Evolutionary conservation across 176 grass and related monocot species (phyloP).

Genomic region (Melocanna baccifera): DNA sequence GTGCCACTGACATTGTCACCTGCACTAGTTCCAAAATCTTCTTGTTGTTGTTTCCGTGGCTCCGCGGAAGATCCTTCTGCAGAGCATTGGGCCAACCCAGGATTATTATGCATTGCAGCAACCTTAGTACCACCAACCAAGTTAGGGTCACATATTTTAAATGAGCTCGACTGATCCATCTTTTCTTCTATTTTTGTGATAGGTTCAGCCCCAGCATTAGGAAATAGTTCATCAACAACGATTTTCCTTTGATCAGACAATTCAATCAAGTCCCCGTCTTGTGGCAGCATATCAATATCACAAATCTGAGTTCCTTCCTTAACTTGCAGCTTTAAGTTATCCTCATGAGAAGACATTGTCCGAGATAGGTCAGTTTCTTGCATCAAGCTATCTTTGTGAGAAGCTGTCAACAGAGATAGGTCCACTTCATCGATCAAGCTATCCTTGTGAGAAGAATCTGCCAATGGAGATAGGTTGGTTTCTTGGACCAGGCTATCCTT

Average conservation of each 20-base stretch:
- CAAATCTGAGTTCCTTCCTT: slow-evolving; percentile 22
- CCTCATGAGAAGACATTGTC: slow-evolving; percentile 27
- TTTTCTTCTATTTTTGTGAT: slow-evolving; percentile 45
- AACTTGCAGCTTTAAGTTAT: slow-evolving; percentile 36
- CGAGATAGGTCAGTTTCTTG: slow-evolving; percentile 24
- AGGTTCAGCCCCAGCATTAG: slow-evolving; percentile 31
- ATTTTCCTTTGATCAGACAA: slow-evolving; percentile 44
- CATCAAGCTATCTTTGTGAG: slow-evolving; percentile 23
- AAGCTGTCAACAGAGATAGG: slow-evolving; percentile 20
- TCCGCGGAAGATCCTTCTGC: slow-evolving; percentile 31
- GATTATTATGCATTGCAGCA: slow-evolving; percentile 49
- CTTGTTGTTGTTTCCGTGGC: slow-evolving; percentile 39
- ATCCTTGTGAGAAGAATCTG: slow-evolving; percentile 24
- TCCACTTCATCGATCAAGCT: slow-evolving; percentile 25
- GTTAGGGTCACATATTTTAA: slow-evolving; percentile 54
- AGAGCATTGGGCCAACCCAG: slow-evolving; percentile 21
- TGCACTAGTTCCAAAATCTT: slow-evolving; percentile 41
- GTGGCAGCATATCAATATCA: slow-evolving; percentile 29
- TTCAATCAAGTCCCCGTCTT: slow-evolving; percentile 55
- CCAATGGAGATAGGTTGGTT: slow-evolving; percentile 17
- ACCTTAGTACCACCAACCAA: slow-evolving; percentile 50
- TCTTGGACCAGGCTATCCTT: slow-evolving; percentile 27
- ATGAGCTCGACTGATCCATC: slow-evolving; percentile 40
- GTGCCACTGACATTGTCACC: slow-evolving; percentile 30
- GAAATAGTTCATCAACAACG: slow-evolving; percentile 23